Conservation (phyloP, 805 yeast species). For the Monosporozyma solicola region DNA sequence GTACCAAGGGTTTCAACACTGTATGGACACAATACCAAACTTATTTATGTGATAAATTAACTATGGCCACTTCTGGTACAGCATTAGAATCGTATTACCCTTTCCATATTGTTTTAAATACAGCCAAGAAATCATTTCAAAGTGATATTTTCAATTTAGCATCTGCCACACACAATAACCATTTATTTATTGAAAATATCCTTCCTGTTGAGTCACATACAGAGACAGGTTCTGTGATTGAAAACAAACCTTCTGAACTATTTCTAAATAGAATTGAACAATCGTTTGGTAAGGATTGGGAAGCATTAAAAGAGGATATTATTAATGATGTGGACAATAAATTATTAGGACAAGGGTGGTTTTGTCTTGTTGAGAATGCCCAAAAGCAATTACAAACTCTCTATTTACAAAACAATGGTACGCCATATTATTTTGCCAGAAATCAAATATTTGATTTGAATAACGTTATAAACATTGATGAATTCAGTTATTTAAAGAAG, state of each 20-base stretch:
- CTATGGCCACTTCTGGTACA: constrained; percentile 65
- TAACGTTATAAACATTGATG: constrained; percentile 53
- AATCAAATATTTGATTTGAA: constrained; percentile 71
- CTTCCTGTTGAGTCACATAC: constrained; percentile 9
- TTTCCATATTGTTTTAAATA: constrained; percentile 55
- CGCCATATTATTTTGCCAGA: constrained; percentile 62
- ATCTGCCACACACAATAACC: constrained; percentile 88
- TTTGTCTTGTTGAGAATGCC: constrained; percentile 58
- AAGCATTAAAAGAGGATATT: constrained; percentile 43
- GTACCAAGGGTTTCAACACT: constrained; percentile 48
- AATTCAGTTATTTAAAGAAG: constrained; percentile 37
- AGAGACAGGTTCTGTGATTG: constrained; percentile 3
- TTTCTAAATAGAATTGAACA: constrained; percentile 31
- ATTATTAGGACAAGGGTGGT: constrained; percentile 59
- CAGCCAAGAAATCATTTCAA: constrained; percentile 57
- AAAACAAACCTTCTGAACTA: constrained; percentile 30
- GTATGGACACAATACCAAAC: constrained; percentile 82
- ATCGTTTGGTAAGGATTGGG: constrained; percentile 31
- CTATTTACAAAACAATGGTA: constrained; percentile 62
- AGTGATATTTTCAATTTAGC: constrained; percentile 76
- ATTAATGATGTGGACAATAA: constrained; percentile 40
- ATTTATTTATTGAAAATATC: constrained; percentile 65
- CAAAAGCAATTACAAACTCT: constrained; percentile 48
- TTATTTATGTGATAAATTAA: constrained; percentile 49
- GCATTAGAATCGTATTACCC: constrained; percentile 70